Percentiles rank a stretch among this genome's conserved stretches.
Evolutionary conservation across 768 basidiomycete species (phyloP).

Genomic region (Tricholoma bakamatsutake): DNA sequence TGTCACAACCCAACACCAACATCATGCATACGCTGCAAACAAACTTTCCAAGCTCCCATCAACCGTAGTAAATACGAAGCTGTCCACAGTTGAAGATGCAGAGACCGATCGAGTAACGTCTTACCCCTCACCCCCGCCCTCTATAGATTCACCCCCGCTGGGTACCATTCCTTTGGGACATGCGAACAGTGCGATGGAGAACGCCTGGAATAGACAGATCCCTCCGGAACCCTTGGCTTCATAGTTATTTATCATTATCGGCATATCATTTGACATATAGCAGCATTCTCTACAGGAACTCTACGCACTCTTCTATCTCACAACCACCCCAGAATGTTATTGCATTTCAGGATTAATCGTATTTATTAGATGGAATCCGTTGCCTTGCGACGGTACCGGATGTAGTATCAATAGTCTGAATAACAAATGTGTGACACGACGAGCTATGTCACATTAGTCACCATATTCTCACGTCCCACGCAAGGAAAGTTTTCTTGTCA

Average conservation of each 20-base stretch:
- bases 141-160: slow-evolving; percentile 34
- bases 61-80: slow-evolving; percentile 5
- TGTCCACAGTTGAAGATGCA: not conserved
- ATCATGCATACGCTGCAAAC: slow-evolving; percentile 5
- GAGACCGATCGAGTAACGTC: slow-evolving; percentile 19
- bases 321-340: slow-evolving; percentile 5
- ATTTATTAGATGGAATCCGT: not conserved
- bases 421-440: slow-evolving; percentile 6
- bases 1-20: slow-evolving; percentile 8
- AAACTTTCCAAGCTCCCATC: slow-evolving; percentile 12
- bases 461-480: slow-evolving; percentile 30
- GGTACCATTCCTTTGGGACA: slow-evolving; percentile 15
- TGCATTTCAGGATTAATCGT: slow-evolving; percentile 1
- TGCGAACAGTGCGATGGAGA: slow-evolving; percentile 11
- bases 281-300: slow-evolving; percentile 10
- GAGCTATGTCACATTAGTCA: slow-evolving; percentile 7
- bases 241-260: slow-evolving; percentile 6
- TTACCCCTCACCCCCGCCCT: slow-evolving; percentile 44
- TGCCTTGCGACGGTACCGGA: not conserved
- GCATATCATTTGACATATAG: slow-evolving; percentile 7
- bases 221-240: slow-evolving; percentile 9
- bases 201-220: slow-evolving; percentile 10
- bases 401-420: no score
- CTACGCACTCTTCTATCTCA: slow-evolving; percentile 9
- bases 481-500: slow-evolving; percentile 33